phyloP scores from a whole-genome alignment of 352 stramenopile species.

The Globisporangium radiosum region DNA sequence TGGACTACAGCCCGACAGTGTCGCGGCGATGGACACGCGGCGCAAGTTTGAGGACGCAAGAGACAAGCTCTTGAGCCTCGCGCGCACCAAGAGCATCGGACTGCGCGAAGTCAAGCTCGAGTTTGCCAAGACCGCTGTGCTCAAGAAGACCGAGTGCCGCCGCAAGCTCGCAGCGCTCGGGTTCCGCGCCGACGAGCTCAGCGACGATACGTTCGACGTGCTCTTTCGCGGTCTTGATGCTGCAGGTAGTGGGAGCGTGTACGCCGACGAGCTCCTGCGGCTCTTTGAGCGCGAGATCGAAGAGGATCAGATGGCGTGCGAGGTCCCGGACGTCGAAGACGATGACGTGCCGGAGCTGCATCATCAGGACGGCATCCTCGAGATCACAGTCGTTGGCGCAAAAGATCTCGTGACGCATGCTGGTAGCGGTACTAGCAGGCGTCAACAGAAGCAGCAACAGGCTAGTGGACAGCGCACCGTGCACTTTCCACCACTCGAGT shows the following conservation, averaged over 20 bases:
- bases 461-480: constrained; percentile 18
- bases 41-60: constrained; percentile 67
- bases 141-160: constrained; percentile 53
- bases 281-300: constrained; percentile 67
- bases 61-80: constrained; percentile 57
- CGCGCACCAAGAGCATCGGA: constrained; percentile 58
- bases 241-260: constrained; percentile 28
- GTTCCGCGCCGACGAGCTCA: constrained; percentile 61
- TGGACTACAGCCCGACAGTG: constrained; percentile 20
- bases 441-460: not conserved
- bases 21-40: constrained; percentile 33
- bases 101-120: constrained; percentile 58
- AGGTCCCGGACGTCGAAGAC: constrained; percentile 74
- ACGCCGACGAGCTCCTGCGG: constrained; percentile 41
- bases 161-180: constrained; percentile 55
- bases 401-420: constrained; percentile 35
- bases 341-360: constrained; percentile 60
- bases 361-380: constrained; percentile 61
- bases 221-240: constrained; percentile 52
- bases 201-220: constrained; percentile 62
- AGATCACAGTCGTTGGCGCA: constrained; percentile 47
- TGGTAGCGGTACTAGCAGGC: not conserved
- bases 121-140: constrained; percentile 42
- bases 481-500: constrained; percentile 27
- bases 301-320: constrained; percentile 65